Percentiles rank a stretch among this genome's conserved stretches.
Conservation (phyloP, 495 filamentous ascomycete species). For the Cryomyces minteri region DNA sequence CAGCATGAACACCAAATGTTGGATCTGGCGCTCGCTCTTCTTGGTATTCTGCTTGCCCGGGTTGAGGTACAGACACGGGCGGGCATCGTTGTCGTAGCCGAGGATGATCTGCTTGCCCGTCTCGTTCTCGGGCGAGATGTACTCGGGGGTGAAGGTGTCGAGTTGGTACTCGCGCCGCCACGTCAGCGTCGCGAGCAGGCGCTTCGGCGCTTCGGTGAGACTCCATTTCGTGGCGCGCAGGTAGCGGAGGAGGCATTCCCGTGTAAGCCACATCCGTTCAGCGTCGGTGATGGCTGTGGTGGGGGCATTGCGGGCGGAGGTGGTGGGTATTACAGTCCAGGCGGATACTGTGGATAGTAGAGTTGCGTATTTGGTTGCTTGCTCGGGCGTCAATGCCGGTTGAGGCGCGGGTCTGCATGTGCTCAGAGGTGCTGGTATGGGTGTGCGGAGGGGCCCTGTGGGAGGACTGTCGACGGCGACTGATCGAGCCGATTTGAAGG, state of each 20-base stretch:
- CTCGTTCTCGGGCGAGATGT: constrained; percentile 79
- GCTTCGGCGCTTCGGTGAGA: constrained; percentile 50
- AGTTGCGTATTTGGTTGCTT: constrained; percentile 63
- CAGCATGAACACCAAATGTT: constrained; percentile 90
- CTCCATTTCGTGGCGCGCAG: constrained; percentile 89
- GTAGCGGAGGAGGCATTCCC: constrained; percentile 83
- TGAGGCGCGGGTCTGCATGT: constrained; percentile 28
- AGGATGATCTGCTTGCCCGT: constrained; percentile 86
- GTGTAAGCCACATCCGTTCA: constrained; percentile 79
- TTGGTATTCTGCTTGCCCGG: constrained; percentile 87
- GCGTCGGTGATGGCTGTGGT: constrained; percentile 49
- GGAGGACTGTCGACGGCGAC: not conserved
- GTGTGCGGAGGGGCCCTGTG: constrained; percentile 39
- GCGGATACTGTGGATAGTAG: constrained; percentile 45
- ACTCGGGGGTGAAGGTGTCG: constrained; percentile 53
- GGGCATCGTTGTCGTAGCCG: constrained; percentile 66
- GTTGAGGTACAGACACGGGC: constrained; percentile 77
- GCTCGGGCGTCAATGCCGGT: constrained; percentile 47
- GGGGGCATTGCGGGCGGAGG: constrained; percentile 36
- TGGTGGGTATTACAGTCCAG: constrained; percentile 54
- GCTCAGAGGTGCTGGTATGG: constrained; percentile 44
- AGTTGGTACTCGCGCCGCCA: constrained; percentile 85
- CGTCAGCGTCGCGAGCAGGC: constrained; percentile 57
- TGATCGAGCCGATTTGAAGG: constrained; percentile 5
- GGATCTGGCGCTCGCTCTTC: constrained; percentile 69